Evolutionary conservation across 148 eudicot genomes (phyloP), one percentile per base, ranked within the genome.

Genomic region (Drosera capensis): DNA sequence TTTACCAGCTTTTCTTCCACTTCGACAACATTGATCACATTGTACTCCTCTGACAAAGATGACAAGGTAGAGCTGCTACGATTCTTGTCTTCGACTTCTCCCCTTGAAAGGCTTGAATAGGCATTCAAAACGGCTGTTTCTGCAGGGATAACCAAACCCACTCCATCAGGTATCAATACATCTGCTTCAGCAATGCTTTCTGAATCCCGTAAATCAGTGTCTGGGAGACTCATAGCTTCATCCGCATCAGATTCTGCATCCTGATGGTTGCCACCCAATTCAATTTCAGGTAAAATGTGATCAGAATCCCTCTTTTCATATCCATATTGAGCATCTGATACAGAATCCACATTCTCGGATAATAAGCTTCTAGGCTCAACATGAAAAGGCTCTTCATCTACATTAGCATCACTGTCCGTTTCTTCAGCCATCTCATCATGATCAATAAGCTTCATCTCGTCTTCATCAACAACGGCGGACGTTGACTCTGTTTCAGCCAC

Each of bases 291-390:
- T 56, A 34, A 34, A 43, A 34, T 30, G 28, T 13, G 41, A 28
- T 25, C 55, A 52, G 21, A 41, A 22, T 49, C 50, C 26, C 55
- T 39, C n/a, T 38, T 48, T 16, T 49, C 61, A 47, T 40, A 15
- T 18, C 58, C n/a, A n/a, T n/a, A n/a, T n/a, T n/a, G n/a, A n/a
- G n/a, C 62, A 19, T 69, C 51, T 21, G 31, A 51, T 23, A 50
- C 35, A 34, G 63, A 56, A 25, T 39, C 43, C 24, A 51, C 31
- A 53, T 48, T 59, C 12, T 49, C 59, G 37, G 60, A 65, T 35
- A 52, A 46, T 19, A 56, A 60, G 29, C 64, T 56, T 60, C 60
- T 63, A 51, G 43, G 57, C 51, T 60, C 64, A 19, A 42, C 63
- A 41, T 45, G 45, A 20, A 44, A 36, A 51, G 70, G 56, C 23